A percentile compares a stretch with the other conserved stretches of the same genome.
Conservation (phyloP, 1,139 yeast species). For the Yamadazyma trypodendri region DNA sequence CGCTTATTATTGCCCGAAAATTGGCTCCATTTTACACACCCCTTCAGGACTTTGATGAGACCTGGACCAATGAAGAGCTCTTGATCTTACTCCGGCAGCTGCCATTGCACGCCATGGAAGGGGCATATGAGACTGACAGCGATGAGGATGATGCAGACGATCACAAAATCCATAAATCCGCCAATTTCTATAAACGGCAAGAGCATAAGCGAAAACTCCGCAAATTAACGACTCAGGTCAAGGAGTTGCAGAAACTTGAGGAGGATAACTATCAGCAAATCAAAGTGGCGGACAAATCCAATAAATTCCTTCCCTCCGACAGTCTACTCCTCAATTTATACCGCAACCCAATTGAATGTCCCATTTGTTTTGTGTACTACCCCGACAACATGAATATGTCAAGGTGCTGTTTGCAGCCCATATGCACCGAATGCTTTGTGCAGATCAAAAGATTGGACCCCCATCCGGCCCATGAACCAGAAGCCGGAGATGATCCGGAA, state of each 20-base stretch:
- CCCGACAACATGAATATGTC: slow-evolving; percentile 78
- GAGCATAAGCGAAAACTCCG: slow-evolving; percentile 53
- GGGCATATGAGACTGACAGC: slow-evolving; percentile 54
- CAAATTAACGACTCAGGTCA: slow-evolving; percentile 46
- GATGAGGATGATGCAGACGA: slow-evolving; percentile 57
- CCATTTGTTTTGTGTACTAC: slow-evolving; percentile 86
- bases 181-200: slow-evolving; percentile 49
- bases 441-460: slow-evolving; percentile 94
- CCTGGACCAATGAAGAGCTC: slow-evolving; percentile 74
- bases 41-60: slow-evolving; percentile 72
- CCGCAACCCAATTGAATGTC: slow-evolving; percentile 75
- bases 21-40: slow-evolving; percentile 93
- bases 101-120: slow-evolving; percentile 59
- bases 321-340: slow-evolving; percentile 49
- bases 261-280: slow-evolving; percentile 46
- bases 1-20: slow-evolving; percentile 56
- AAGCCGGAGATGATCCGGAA: slow-evolving; percentile 45
- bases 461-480: slow-evolving; percentile 82
- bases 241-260: slow-evolving; percentile 54
- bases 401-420: slow-evolving; percentile 91
- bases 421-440: slow-evolving; percentile 95
- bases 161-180: slow-evolving; percentile 56
- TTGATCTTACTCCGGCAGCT: slow-evolving; percentile 53
- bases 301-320: slow-evolving; percentile 24
- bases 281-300: slow-evolving; percentile 22